Conservation (phyloP, 2,329 filamentous ascomycete species). For the Magnaporthales sp. region DNA sequence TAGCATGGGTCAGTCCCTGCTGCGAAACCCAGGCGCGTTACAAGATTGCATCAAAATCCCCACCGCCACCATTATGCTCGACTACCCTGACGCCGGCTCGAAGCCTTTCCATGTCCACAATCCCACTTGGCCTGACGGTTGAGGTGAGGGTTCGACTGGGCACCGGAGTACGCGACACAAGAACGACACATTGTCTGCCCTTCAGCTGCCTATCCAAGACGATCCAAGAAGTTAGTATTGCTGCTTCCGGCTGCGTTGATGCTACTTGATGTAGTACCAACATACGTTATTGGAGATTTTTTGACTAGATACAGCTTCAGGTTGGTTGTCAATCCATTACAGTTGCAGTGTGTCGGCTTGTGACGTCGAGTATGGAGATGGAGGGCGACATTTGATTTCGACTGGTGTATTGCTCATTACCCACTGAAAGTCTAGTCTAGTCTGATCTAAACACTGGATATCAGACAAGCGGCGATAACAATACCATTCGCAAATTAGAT, state of each 20-base stretch:
- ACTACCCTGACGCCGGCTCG: conserved; percentile 16
- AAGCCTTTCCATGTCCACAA: conserved; percentile 16
- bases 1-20: conserved; percentile 6
- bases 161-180: neutral
- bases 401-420: neutral
- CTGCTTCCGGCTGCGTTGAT: neutral
- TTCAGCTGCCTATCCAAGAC: neutral
- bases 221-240: neutral
- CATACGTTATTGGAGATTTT: neutral
- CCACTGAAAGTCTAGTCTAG: neutral
- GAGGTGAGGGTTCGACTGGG: conserved; percentile 2
- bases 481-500: neutral
- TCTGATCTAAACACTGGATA: neutral
- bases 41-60: conserved; percentile 25
- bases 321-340: neutral
- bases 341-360: neutral
- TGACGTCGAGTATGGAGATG: neutral
- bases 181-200: neutral
- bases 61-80: conserved; percentile 19
- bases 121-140: conserved; percentile 6
- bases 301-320: too few species aligned
- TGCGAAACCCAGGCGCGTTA: conserved; percentile 24
- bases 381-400: neutral
- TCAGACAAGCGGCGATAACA: neutral
- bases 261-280: neutral